A percentile compares a stretch with the other conserved stretches of the same genome.
phyloP scores from a whole-genome alignment of 345 rosid genomes.

The Citrus hindsii region DNA sequence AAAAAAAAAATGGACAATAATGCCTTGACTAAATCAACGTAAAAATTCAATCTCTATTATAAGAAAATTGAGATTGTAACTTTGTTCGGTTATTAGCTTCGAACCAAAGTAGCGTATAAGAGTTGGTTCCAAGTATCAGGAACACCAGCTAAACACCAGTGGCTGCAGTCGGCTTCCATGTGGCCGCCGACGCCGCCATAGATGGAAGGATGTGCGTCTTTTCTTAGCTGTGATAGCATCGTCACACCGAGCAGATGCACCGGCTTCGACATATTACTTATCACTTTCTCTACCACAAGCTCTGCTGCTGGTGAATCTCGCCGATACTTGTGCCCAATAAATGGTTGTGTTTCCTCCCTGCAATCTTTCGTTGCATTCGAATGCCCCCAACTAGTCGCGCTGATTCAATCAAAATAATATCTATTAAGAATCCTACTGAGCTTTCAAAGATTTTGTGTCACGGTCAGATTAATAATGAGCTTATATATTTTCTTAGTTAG shows the following conservation, averaged over 20 bases:
- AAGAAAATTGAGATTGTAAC: too few species aligned
- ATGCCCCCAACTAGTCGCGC: constrained; percentile 58
- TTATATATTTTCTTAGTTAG: too few species aligned
- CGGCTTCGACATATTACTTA: constrained; percentile 25
- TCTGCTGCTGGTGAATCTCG: constrained; percentile 51
- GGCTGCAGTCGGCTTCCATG: constrained; percentile 47
- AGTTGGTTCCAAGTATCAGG: constrained; percentile 44
- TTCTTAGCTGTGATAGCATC: constrained; percentile 41
- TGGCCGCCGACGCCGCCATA: constrained; percentile 45
- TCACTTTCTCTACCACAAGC: constrained; percentile 33
- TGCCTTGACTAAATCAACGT: too few species aligned
- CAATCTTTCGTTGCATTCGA: constrained; percentile 29
- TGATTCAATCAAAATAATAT: constrained; percentile 6
- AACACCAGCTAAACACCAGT: constrained; percentile 66
- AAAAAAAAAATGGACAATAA: too few species aligned
- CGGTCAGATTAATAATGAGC: too few species aligned
- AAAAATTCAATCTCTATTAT: too few species aligned
- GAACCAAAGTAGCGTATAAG: too few species aligned
- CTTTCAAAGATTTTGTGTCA: too few species aligned
- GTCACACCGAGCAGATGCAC: constrained; percentile 43
- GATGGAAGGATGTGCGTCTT: constrained; percentile 57
- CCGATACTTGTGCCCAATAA: constrained; percentile 25
- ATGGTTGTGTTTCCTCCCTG: constrained; percentile 36
- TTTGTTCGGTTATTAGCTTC: too few species aligned
- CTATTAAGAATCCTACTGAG: too few species aligned